Conservation (phyloP, 202 grass and related monocot species). For the Miscanthus sacchariflorus region DNA sequence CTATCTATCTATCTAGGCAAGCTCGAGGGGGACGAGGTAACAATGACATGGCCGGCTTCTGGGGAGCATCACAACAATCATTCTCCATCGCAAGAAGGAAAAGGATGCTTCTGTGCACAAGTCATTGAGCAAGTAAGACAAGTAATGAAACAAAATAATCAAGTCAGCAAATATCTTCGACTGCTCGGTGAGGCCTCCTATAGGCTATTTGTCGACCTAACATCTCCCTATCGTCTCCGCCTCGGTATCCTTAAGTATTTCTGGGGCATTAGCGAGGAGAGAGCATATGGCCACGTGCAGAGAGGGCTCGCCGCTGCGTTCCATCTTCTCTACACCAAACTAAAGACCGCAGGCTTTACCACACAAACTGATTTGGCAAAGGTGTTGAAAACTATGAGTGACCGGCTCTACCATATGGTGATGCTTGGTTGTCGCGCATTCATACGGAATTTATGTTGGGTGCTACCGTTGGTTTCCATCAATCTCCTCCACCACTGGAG, state of each 20-base stretch:
- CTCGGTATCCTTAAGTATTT: not conserved
- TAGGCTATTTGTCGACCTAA: not conserved
- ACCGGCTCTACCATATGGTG: too few species aligned
- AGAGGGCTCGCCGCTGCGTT: not conserved
- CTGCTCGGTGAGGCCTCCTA: not conserved
- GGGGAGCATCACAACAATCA: too few species aligned
- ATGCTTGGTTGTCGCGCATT: not conserved
- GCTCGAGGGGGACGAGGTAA: too few species aligned
- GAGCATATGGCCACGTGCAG: not conserved
- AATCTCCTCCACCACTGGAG: not conserved
- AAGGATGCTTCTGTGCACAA: too few species aligned
- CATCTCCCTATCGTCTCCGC: not conserved
- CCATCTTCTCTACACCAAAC: not conserved
- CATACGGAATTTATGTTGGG: not conserved
- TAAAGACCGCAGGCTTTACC: not conserved
- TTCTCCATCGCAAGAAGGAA: too few species aligned
- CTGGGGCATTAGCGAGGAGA: not conserved
- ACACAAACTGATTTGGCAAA: rapidly evolving
- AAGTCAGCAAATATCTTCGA: too few species aligned
- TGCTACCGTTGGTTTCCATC: not conserved
- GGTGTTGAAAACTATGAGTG: too few species aligned
- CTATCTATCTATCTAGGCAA: too few species aligned
- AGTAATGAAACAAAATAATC: too few species aligned
- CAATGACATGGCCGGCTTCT: too few species aligned
- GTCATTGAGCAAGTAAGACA: too few species aligned